These are phyloP conservation scores for Melaleuca alternifolia DNA, from an alignment of 345 rosid genomes.

Conservation along the genomic window DNA sequence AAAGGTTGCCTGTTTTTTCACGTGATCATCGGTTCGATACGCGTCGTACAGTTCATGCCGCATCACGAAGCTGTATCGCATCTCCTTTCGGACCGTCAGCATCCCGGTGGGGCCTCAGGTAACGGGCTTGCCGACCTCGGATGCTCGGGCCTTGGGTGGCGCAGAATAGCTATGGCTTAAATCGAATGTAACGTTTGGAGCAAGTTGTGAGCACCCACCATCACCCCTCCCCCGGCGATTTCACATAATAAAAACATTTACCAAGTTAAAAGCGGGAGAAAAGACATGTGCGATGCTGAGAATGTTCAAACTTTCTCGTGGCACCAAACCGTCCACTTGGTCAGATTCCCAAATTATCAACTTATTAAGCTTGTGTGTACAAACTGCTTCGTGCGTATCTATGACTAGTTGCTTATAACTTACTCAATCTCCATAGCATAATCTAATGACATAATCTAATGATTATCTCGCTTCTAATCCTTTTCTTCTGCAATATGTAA, in stretches of 20 bases:
- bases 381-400: too few relatives aligned
- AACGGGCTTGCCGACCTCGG: background rate
- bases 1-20: background rate
- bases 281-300: background rate
- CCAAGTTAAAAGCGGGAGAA: background rate
- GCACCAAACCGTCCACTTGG: background rate
- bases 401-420: background rate
- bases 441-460: fast-evolving
- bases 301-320: background rate
- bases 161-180: background rate
- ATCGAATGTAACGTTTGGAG: background rate
- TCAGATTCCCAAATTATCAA: background rate
- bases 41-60: background rate
- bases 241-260: too few relatives aligned
- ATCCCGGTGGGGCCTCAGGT: background rate
- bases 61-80: fast-evolving
- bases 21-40: background rate
- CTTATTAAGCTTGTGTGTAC: background rate
- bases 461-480: background rate
- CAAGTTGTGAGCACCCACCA: fast-evolving
- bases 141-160: fast-evolving
- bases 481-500: background rate
- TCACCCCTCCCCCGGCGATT: background rate
- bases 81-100: background rate
- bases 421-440: background rate